Conservation (phyloP, 2,329 filamentous ascomycete genomes). For the Didymella arachidicola region DNA sequence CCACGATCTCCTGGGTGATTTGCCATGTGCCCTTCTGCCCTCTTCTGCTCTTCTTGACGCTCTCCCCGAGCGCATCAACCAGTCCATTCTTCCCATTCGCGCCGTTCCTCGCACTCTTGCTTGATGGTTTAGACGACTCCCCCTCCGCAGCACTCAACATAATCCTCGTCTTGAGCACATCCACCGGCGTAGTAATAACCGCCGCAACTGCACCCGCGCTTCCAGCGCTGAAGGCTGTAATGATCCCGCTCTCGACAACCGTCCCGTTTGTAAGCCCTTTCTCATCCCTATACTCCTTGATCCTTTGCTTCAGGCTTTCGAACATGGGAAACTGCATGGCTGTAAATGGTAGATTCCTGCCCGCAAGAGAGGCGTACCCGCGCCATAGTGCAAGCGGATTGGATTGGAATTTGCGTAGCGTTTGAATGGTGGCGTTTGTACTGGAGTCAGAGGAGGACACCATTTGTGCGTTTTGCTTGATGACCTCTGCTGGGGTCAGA, state of each 20-base stretch:
- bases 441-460: conserved; percentile 53
- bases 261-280: conserved; percentile 49
- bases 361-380: conserved; percentile 82
- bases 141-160: conserved; percentile 68
- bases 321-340: conserved; percentile 89
- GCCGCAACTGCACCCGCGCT: conserved; percentile 77
- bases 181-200: conserved; percentile 84
- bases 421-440: conserved; percentile 62
- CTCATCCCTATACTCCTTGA: conserved; percentile 58
- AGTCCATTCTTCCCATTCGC: conserved; percentile 26
- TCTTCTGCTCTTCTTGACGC: conserved; percentile 39
- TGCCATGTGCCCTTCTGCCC: conserved; percentile 57
- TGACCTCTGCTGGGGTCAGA: conserved; percentile 85
- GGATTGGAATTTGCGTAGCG: conserved; percentile 64
- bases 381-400: conserved; percentile 65
- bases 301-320: conserved; percentile 69
- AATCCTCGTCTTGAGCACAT: conserved; percentile 88
- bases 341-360: conserved; percentile 85
- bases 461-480: conserved; percentile 96
- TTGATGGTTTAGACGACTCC: background rate
- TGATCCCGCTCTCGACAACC: conserved; percentile 70
- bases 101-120: conserved; percentile 8
- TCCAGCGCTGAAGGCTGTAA: conserved; percentile 78
- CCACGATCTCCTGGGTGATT: conserved; percentile 71
- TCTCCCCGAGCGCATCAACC: conserved; percentile 55